A percentile compares a stretch with the other conserved stretches of the same genome.
Evolutionary conservation across 345 rosid genomes (phyloP).

Genomic region (Eucalyptus sideroxylon): DNA sequence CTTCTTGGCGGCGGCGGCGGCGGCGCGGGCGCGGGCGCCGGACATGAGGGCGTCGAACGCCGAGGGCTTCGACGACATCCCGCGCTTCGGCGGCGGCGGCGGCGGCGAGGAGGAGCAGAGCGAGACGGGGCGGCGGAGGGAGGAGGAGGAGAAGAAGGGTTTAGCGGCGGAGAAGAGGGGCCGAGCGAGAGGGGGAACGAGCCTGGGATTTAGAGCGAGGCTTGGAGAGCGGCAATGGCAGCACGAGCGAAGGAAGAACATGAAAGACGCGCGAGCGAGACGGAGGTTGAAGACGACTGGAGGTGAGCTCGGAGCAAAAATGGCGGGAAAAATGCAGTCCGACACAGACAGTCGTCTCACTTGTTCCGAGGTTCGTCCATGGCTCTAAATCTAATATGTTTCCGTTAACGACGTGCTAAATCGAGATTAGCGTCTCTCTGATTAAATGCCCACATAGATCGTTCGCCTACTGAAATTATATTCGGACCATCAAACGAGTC

Average conservation of each 20-base stretch:
- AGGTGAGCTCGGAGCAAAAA: background rate
- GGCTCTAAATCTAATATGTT: background rate
- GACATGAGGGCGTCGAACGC: conserved; percentile 92
- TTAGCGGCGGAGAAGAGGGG: conserved; percentile 1
- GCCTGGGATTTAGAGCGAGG: background rate
- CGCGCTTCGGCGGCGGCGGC: background rate
- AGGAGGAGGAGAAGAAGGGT: background rate
- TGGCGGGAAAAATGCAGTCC: background rate
- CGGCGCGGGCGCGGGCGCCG: conserved; percentile 65
- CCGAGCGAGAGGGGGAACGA: background rate
- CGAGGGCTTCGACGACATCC: conserved; percentile 51
- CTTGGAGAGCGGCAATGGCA: background rate
- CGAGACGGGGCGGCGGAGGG: background rate
- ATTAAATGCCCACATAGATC: background rate
- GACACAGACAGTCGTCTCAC: background rate
- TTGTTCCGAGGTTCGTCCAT: background rate
- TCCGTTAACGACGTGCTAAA: background rate
- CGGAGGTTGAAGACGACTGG: background rate
- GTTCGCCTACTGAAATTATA: background rate
- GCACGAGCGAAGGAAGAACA: background rate
- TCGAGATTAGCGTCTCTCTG: background rate
- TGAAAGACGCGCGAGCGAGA: background rate
- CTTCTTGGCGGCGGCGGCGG: conserved; percentile 32
- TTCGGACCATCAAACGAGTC: fast-evolving
- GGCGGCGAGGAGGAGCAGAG: background rate